These are phyloP conservation scores for Claviceps quebecensis DNA, from an alignment of 2,329 filamentous ascomycete genomes.

Conservation along the genomic window DNA sequence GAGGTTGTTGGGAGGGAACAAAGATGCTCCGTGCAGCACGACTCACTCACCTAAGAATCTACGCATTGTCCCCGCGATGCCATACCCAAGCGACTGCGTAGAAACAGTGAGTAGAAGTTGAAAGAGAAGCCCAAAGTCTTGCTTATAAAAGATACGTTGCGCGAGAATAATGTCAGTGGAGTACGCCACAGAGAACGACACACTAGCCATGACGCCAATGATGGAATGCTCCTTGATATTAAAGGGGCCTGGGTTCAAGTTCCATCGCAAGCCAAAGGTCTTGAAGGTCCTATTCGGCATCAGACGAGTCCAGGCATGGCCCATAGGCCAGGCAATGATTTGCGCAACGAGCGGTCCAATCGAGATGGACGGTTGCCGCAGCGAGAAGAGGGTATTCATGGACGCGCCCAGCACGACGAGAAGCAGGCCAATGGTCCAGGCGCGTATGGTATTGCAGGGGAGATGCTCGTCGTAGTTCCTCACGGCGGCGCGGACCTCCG, in stretches of 20 bases:
- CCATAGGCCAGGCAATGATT: constrained; percentile 50
- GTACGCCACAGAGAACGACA: constrained; percentile 56
- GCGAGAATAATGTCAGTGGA: constrained; percentile 62
- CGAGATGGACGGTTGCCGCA: constrained; percentile 46
- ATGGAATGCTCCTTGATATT: constrained; percentile 58
- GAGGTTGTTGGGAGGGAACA: background rate
- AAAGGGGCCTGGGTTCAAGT: constrained; percentile 54
- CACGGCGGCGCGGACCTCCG: constrained; percentile 51
- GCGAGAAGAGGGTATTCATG: constrained; percentile 49
- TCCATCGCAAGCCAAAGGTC: constrained; percentile 40
- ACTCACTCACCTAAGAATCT: constrained; percentile 40
- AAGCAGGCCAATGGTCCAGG: constrained; percentile 47
- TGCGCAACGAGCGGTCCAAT: constrained; percentile 48
- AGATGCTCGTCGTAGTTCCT: constrained; percentile 50
- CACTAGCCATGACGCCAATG: constrained; percentile 57
- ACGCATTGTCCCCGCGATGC: constrained; percentile 53
- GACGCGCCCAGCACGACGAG: constrained; percentile 43
- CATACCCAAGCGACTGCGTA: constrained; percentile 56
- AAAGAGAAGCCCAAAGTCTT: constrained; percentile 52
- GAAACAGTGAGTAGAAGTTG: constrained; percentile 53
- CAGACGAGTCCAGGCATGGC: constrained; percentile 43
- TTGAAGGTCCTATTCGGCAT: constrained; percentile 36
- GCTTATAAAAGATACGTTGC: constrained; percentile 57
- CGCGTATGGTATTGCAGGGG: constrained; percentile 51
- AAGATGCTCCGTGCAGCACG: background rate